Evolutionary conservation across 495 filamentous ascomycete genomes (phyloP).

Genomic region (Aspergillus carlsbadensis): DNA sequence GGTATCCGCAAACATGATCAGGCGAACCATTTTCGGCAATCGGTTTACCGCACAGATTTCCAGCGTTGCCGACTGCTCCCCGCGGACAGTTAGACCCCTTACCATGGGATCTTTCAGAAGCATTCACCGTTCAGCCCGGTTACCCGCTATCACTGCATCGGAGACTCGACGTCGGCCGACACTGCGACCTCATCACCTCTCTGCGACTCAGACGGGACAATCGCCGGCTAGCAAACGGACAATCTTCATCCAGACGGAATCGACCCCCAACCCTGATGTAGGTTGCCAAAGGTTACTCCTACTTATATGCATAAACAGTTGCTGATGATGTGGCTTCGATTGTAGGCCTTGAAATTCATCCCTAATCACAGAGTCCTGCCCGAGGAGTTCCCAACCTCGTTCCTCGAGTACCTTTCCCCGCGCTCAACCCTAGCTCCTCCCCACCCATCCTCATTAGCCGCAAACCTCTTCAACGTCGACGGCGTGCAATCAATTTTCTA

Average conservation of each 20-base stretch:
- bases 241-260: slow-evolving; percentile 97
- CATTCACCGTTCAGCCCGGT: slow-evolving; percentile 38
- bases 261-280: slow-evolving; percentile 87
- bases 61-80: slow-evolving; percentile 23
- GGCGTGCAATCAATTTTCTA: slow-evolving; percentile 94
- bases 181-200: slow-evolving; percentile 48
- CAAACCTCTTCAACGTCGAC: slow-evolving; percentile 84
- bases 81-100: slow-evolving; percentile 28
- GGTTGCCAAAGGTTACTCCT: slow-evolving; percentile 19
- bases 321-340: not conserved
- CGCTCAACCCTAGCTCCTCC: slow-evolving; percentile 85
- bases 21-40: slow-evolving; percentile 28
- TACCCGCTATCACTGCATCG: slow-evolving; percentile 51
- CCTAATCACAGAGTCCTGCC: slow-evolving; percentile 84
- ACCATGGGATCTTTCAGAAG: slow-evolving; percentile 33
- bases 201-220: slow-evolving; percentile 27
- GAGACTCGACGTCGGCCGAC: slow-evolving; percentile 46
- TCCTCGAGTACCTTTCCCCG: slow-evolving; percentile 87
- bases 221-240: slow-evolving; percentile 57
- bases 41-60: slow-evolving; percentile 29
- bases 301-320: not conserved
- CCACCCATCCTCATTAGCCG: slow-evolving; percentile 89
- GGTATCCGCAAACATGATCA: slow-evolving; percentile 37
- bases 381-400: slow-evolving; percentile 64
- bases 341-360: slow-evolving; percentile 82